Conservation (phyloP, 108 stramenopile species). For the Nannochloropsis salina region DNA sequence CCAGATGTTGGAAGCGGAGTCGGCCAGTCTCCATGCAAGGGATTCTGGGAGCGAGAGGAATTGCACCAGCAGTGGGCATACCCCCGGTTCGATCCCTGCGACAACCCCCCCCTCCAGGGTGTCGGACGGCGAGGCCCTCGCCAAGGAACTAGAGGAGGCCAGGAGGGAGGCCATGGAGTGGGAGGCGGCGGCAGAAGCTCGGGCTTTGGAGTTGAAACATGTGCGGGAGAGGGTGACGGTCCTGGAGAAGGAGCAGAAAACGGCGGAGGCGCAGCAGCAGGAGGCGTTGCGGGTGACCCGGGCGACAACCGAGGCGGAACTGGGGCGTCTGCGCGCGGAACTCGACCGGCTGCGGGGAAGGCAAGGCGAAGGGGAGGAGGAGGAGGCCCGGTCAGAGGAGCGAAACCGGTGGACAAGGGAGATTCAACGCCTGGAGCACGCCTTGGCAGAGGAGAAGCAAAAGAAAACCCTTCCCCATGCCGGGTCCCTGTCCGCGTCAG, state of each 20-base stretch:
- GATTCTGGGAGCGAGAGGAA: not conserved
- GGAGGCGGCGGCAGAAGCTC: not conserved
- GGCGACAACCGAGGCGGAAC: not conserved
- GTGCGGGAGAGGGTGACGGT: not conserved
- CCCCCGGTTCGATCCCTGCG: not conserved
- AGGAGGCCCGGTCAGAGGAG: not conserved
- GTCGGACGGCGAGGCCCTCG: not conserved
- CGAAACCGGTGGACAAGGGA: not conserved
- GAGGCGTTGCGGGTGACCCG: too few species aligned
- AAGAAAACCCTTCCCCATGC: not conserved
- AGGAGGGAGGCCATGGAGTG: not conserved
- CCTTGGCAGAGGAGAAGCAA: not conserved
- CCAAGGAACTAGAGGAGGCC: not conserved
- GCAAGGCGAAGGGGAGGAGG: not conserved
- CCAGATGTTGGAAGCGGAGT: not conserved
- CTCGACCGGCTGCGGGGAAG: not conserved
- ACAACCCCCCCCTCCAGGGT: not conserved
- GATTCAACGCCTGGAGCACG: not conserved
- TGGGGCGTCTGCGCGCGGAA: not conserved
- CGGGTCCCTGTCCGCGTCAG: too few species aligned
- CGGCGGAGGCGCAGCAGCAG: too few species aligned
- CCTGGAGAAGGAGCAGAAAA: too few species aligned
- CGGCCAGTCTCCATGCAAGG: not conserved
- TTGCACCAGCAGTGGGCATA: not conserved
- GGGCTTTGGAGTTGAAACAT: not conserved